A percentile compares a stretch with the other conserved stretches of the same genome.
phyloP scores from a whole-genome alignment of 1,139 yeast species.

The Sugiyamaella castrensis region DNA sequence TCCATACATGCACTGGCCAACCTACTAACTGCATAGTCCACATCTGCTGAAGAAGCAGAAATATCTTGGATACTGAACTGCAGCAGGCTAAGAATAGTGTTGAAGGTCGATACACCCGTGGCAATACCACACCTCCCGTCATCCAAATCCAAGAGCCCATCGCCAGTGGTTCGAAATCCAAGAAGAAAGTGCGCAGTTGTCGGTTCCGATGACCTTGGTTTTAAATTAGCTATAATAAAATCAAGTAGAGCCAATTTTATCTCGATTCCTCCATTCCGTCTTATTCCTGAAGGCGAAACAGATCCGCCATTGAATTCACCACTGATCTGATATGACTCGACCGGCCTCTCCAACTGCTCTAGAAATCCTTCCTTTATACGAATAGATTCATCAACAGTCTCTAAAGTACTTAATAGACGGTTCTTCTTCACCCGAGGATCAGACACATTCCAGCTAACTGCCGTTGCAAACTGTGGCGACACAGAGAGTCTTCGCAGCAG shows the following conservation, averaged over 20 bases:
- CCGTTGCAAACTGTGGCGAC: constrained; percentile 49
- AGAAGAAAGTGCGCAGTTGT: constrained; percentile 71
- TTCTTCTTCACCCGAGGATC: constrained; percentile 49
- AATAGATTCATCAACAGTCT: constrained; percentile 64
- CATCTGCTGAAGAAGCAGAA: constrained; percentile 37
- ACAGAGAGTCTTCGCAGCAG: constrained; percentile 52
- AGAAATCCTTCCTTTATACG: constrained; percentile 73
- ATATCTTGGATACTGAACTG: constrained; percentile 47
- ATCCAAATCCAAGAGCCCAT: constrained; percentile 45
- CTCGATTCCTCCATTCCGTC: constrained; percentile 37
- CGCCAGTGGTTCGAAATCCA: constrained; percentile 56
- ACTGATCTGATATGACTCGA: constrained; percentile 31
- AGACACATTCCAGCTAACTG: constrained; percentile 30
- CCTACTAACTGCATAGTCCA: constrained; percentile 50
- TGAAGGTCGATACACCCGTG: constrained; percentile 55
- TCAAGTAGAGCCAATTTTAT: constrained; percentile 59
- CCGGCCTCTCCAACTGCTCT: constrained; percentile 58
- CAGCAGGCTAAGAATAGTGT: constrained; percentile 51
- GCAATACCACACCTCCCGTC: constrained; percentile 47
- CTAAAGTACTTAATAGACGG: constrained; percentile 67
- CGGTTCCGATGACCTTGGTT: constrained; percentile 43
- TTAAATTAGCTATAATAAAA: constrained; percentile 54
- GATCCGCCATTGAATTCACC: not conserved
- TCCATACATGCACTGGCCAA: constrained; percentile 58
- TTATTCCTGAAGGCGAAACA: constrained; percentile 2